These are phyloP conservation scores for Scutellaria baicalensis DNA, from an alignment of 257 asterid species.

Conservation along the genomic window DNA sequence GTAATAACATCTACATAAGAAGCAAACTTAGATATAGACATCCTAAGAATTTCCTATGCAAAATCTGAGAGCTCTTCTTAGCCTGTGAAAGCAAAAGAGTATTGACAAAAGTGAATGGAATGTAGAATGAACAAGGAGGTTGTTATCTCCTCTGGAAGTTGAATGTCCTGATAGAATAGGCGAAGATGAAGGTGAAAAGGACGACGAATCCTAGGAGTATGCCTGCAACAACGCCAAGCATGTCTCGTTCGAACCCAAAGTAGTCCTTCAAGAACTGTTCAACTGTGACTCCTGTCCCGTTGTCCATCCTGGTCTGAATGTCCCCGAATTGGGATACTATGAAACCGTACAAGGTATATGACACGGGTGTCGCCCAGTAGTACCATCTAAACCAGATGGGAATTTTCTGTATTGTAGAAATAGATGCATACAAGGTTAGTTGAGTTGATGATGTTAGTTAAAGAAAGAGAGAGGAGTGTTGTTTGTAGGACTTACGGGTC, in stretches of 20 bases:
- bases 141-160: slow-evolving; percentile 40
- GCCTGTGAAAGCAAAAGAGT: neutral
- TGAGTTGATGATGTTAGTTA: neutral
- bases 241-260: slow-evolving; percentile 26
- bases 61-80: neutral
- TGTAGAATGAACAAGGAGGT: no score
- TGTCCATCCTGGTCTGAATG: neutral
- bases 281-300: slow-evolving; percentile 8
- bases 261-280: slow-evolving; percentile 20
- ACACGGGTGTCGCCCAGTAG: slow-evolving; percentile 62
- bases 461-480: neutral
- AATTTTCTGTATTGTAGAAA: slow-evolving; percentile 39
- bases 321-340: slow-evolving; percentile 63
- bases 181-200: slow-evolving; percentile 26
- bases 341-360: slow-evolving; percentile 68
- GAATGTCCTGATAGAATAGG: slow-evolving; percentile 32
- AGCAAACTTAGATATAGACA: neutral
- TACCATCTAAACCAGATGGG: slow-evolving; percentile 91
- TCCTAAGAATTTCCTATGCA: slow-evolving; percentile 2
- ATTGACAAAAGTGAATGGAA: neutral
- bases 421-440: neutral
- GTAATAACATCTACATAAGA: neutral
- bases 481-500: slow-evolving; percentile 37
- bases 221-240: slow-evolving; percentile 23
- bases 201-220: slow-evolving; percentile 25